Conservation (phyloP, 805 yeast species). For the Candida rishiriensis region DNA sequence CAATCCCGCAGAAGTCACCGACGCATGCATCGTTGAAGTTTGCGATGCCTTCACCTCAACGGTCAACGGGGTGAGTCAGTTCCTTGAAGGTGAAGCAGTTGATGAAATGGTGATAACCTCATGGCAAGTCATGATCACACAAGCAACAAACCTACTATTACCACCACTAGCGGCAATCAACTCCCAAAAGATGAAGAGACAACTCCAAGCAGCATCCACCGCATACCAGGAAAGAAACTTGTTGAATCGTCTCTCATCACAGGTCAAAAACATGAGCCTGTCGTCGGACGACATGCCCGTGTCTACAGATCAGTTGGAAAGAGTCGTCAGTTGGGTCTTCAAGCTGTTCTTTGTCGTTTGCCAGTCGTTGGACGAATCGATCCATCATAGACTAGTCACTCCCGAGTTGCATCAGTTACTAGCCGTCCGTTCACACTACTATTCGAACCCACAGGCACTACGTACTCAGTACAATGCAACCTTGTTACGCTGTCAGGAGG, state of each 20-base stretch:
- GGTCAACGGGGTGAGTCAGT: constrained; percentile 1
- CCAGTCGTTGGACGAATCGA: constrained; percentile 1
- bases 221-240: constrained; percentile 2
- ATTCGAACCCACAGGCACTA: constrained; percentile 4
- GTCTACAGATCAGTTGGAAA: constrained; percentile 10
- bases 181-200: constrained; percentile 2
- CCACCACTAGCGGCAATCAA: constrained; percentile 11
- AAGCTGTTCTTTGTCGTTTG: constrained; percentile 9
- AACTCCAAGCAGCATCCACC: not conserved
- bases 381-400: constrained; percentile 5
- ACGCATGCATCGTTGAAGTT: constrained; percentile 6
- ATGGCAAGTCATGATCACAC: constrained; percentile 10
- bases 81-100: constrained; percentile 9
- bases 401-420: constrained; percentile 9
- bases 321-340: constrained; percentile 19
- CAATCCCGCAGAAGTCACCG: constrained; percentile 6
- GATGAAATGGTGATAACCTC: constrained; percentile 10
- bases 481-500: constrained; percentile 5
- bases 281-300: not conserved
- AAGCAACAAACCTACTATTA: constrained; percentile 10
- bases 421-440: constrained; percentile 7
- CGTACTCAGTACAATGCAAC: constrained; percentile 9
- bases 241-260: constrained; percentile 4
- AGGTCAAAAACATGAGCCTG: constrained; percentile 6
- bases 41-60: constrained; percentile 3